These are phyloP conservation scores for Irpex rosettiformis DNA, from an alignment of 1,284 basidiomycete species.

Conservation along the genomic window DNA sequence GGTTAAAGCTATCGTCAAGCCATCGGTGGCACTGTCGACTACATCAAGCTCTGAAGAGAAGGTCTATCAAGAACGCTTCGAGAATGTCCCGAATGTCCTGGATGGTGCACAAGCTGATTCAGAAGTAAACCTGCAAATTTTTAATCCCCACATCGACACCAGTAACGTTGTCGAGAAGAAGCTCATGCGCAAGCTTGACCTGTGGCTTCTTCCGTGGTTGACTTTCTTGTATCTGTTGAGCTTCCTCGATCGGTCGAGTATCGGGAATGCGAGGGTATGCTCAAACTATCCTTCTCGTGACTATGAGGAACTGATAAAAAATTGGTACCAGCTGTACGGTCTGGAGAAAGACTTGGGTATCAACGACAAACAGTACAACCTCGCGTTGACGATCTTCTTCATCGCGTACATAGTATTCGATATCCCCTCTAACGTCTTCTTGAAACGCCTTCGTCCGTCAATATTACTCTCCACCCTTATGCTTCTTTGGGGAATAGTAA, in stretches of 20 bases:
- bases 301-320: no score
- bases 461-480: neutral
- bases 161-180: slow-evolving; percentile 58
- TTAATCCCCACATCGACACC: slow-evolving; percentile 49
- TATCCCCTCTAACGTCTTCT: slow-evolving; percentile 12
- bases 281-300: neutral
- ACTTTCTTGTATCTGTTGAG: slow-evolving; percentile 75
- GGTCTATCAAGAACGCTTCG: slow-evolving; percentile 4
- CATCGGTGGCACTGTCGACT: no score
- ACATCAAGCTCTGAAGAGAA: no score
- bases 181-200: slow-evolving; percentile 63
- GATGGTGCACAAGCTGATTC: slow-evolving; percentile 1
- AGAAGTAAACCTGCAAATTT: slow-evolving; percentile 32
- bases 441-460: neutral
- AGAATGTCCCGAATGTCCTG: slow-evolving; percentile 5
- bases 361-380: slow-evolving; percentile 59
- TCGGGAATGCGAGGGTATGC: slow-evolving; percentile 73
- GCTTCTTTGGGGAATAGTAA: neutral
- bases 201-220: slow-evolving; percentile 65
- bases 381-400: slow-evolving; percentile 62
- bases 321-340: slow-evolving; percentile 61
- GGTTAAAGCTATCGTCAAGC: no score
- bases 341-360: slow-evolving; percentile 49
- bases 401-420: slow-evolving; percentile 60
- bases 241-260: slow-evolving; percentile 76